These are phyloP conservation scores for Dendrobium officinale DNA, from an alignment of 106 monocot species.

Conservation along the genomic window DNA sequence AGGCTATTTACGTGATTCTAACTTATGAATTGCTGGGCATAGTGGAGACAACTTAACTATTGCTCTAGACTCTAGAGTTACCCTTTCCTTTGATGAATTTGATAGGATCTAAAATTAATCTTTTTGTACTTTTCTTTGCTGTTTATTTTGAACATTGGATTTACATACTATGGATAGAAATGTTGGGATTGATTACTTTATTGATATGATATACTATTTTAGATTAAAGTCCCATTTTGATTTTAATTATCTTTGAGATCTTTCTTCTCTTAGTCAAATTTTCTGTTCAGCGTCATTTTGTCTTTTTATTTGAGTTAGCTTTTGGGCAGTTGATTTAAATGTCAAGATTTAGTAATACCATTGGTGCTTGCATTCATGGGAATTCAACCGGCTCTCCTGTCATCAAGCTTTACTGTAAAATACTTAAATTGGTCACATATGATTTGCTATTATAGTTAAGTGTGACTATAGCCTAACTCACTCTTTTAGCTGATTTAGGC, in stretches of 20 bases:
- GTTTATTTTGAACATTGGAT: not conserved
- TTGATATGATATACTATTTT: not conserved
- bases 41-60: not conserved
- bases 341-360: too few relatives aligned
- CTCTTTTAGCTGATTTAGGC: not conserved
- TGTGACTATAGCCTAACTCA: not conserved
- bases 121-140: not conserved
- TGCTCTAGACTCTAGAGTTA: not conserved
- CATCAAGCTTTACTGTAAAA: not conserved
- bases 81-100: not conserved
- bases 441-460: not conserved
- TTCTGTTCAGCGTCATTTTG: not conserved
- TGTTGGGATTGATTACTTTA: not conserved
- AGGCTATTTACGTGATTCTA: not conserved
- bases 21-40: not conserved
- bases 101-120: not conserved
- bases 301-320: not conserved
- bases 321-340: too few relatives aligned
- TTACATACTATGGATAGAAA: not conserved
- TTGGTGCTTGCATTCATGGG: not conserved
- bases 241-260: not conserved
- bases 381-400: not conserved
- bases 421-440: not conserved
- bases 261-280: not conserved
- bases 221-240: too few relatives aligned